Base-by-base conservation (phyloP, 805 yeast genomes). In the Nakazawaea wyomingensis region DNA sequence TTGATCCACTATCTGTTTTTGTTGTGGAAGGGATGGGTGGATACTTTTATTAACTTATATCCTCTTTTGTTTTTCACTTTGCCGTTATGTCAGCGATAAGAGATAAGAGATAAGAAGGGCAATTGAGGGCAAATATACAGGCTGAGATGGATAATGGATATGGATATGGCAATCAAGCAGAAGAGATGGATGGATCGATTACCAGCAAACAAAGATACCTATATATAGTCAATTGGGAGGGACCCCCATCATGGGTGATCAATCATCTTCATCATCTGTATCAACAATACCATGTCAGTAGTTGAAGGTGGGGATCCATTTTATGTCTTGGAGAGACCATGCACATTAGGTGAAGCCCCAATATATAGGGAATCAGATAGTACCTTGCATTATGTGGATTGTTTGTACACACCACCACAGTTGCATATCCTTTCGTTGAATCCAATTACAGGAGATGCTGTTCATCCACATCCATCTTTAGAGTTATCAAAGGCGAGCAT, bases 371-470 rank as follows among this genome's bases (percentile, higher is more conserved):
- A 42, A 20, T 48, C 51, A 13, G 66, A 62, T 50, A 37, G 46
- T 46, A 61, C 66, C 18, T 51, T 62, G 34, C 66, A 62, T 49
- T 62, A 56, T 43, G 57, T 54, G 32, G 67, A 62, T 49, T 56
- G 61, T 38, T 47, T 54, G 11, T 32, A 40, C 43, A 19, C 41
- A 26, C 50, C 55, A 26, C 52, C 54, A 11, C 58, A 59, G 39
- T 48, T 60, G 18, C 59, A 56, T 44, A 55, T 60, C 20, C 44
- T 60, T n/a, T 41, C 48, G 22, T 17, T 61, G 17, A 56, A 56
- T 43, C 44, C 48, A 16, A 48, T 39, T 19, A 51, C 57, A 13
- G 61, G 60, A 11, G 55, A 51, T 20, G 52, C 59, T 16, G 38
- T 31, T 5, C 13, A 19, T 27, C 39, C 43, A 14, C 43, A 46